Evolutionary conservation across 106 monocot species (phyloP), one percentile per base, ranked within the genome.

Genomic region (Vanilla planifolia): DNA sequence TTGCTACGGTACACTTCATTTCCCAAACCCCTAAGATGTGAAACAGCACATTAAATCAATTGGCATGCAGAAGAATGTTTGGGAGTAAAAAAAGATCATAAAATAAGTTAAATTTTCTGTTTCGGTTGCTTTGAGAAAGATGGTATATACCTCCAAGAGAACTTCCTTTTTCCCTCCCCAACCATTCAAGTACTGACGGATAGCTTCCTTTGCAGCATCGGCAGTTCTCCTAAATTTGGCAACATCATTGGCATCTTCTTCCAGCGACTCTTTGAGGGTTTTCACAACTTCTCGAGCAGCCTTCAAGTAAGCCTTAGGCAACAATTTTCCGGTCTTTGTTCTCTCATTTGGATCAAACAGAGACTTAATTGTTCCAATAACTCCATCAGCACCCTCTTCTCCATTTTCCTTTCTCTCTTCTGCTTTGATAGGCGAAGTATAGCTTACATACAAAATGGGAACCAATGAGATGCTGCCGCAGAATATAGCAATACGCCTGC

Each of bases 171-270:
- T 81, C n/a, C 96, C 91, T 43, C 79, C 72, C 96, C 96, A 98
- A 11, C 76, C 66, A 77, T 48, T 82, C 34, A 98, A 50, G 65
- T 73, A 98, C 51, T 91, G 87, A 56, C 84, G 70, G 29, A 98
- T 98, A 4, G 96, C 86, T 60, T 85, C 91, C 65, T 85, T 98
- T 17, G 96, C 96, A 43, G 88, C 80, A 85, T 98, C 96, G 32
- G 96, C 96, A 40, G 19, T 79, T 57, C 91, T 87, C 46, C 96
- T 81, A 59, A 98, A 91, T 36, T 85, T 90, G 2, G 74, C 70
- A 50, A 88, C 66, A 64, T 96, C 86, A 26, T 77, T 79, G 1
- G 58, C 48, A 66, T 91, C 85, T 60, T 91, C 91, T 67, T 71
- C 74, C 48, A 98, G 62, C 8, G 96, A 98, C 39, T 84, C 87